These are phyloP conservation scores for Boletus pseudo-olivaceus DNA, from an alignment of 768 basidiomycete genomes.

Conservation along the genomic window DNA sequence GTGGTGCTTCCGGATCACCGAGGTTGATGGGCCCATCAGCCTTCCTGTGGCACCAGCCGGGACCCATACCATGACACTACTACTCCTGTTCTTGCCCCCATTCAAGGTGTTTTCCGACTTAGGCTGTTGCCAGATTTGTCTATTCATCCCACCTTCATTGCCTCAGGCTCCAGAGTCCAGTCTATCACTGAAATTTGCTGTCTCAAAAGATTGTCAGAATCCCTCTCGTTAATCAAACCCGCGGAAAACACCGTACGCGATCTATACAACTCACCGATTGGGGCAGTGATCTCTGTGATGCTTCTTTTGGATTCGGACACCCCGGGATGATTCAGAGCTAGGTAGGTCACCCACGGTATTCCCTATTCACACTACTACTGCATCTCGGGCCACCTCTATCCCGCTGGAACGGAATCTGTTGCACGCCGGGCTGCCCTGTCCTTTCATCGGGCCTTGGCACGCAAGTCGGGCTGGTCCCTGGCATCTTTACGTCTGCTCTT, in stretches of 20 bases:
- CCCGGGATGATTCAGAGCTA: not conserved
- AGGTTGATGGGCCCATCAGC: not conserved
- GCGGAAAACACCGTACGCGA: not conserved
- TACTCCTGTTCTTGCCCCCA: no score
- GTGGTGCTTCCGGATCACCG: not conserved
- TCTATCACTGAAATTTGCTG: not conserved
- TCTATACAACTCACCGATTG: not conserved
- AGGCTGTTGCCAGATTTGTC: not conserved
- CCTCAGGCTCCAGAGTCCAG: not conserved
- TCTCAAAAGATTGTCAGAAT: no score
- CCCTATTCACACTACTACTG: not conserved
- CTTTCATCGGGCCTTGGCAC: not conserved
- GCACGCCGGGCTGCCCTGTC: not conserved
- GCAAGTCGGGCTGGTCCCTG: conserved; percentile 14
- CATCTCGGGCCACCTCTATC: not conserved
- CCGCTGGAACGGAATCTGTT: not conserved
- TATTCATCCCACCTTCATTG: not conserved
- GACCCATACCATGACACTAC: no score
- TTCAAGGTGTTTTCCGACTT: no score
- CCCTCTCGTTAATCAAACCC: not conserved
- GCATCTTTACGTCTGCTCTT: not conserved
- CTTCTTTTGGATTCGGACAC: not conserved
- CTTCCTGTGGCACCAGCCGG: not conserved
- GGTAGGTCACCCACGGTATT: not conserved
- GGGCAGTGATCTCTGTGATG: conserved; percentile 12